Percentiles rank a stretch among this genome's conserved stretches.
Conservation (phyloP, 345 rosid species). For the Chamaenerion angustifolium region DNA sequence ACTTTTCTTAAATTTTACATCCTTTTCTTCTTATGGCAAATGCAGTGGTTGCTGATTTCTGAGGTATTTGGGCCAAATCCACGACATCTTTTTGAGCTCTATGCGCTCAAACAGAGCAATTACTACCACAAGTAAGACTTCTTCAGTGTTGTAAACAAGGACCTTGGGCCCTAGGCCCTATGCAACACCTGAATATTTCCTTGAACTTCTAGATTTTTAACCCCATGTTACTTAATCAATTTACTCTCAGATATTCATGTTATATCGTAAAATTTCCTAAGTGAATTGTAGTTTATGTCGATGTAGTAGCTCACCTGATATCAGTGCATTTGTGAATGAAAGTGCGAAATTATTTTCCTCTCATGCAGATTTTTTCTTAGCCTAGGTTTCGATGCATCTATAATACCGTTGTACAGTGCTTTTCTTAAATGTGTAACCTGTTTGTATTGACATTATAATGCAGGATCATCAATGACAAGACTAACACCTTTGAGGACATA, state of each 20-base stretch:
- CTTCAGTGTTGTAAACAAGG: too few species aligned
- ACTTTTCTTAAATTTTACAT: constrained; percentile 5
- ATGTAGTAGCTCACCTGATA: background rate
- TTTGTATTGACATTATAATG: constrained; percentile 7
- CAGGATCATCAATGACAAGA: constrained; percentile 59
- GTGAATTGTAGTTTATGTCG: background rate
- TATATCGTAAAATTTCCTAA: background rate
- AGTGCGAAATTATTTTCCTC: too few species aligned
- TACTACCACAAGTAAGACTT: constrained; percentile 49
- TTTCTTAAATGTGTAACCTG: background rate
- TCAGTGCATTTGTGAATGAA: too few species aligned
- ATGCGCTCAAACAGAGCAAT: constrained; percentile 78
- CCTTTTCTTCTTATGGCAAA: constrained; percentile 2
- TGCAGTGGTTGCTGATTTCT: constrained; percentile 70
- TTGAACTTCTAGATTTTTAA: too few species aligned
- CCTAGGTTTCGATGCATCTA: too few species aligned
- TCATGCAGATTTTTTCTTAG: too few species aligned
- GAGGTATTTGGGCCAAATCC: constrained; percentile 89
- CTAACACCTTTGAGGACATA: constrained; percentile 67
- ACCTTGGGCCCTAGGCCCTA: too few species aligned
- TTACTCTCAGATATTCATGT: too few species aligned
- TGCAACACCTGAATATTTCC: too few species aligned
- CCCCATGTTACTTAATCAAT: too few species aligned
- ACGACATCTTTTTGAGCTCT: constrained; percentile 90
- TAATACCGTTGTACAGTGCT: too few species aligned